Evolutionary conservation across 179 eudicot species (phyloP).

Genomic region (Silene vulgaris): DNA sequence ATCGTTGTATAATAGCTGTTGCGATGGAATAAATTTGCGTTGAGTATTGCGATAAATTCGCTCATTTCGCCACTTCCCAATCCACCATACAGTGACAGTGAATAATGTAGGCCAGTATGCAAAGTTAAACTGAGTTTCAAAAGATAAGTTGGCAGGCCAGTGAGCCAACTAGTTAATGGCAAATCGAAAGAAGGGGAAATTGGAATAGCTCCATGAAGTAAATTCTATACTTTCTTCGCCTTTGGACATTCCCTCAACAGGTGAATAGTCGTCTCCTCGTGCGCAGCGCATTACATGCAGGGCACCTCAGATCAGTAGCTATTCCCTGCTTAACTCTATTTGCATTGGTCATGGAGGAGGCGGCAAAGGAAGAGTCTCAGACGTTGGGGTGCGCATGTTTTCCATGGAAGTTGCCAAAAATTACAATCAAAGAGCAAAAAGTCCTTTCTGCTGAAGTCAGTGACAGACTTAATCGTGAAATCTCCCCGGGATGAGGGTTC

Average conservation of each 20-base stretch:
- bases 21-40: neutral
- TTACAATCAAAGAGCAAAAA: neutral
- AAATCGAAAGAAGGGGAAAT: neutral
- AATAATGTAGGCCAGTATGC: neutral
- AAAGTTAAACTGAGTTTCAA: neutral
- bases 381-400: no score
- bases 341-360: no score
- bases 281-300: no score
- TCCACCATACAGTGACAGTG: neutral
- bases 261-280: no score
- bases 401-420: neutral
- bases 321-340: no score
- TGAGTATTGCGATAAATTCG: no score
- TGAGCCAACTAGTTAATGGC: neutral
- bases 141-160: neutral
- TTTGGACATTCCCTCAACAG: no score
- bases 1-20: neutral
- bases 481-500: neutral
- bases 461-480: neutral
- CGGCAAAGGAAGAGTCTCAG: no score
- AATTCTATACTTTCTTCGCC: no score
- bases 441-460: neutral
- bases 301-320: no score
- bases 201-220: no score
- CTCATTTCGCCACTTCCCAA: neutral